A percentile compares a stretch with the other conserved stretches of the same genome.
Conservation (phyloP, 1,139 yeast species). For the Yamadazyma spencermartinsiae region DNA sequence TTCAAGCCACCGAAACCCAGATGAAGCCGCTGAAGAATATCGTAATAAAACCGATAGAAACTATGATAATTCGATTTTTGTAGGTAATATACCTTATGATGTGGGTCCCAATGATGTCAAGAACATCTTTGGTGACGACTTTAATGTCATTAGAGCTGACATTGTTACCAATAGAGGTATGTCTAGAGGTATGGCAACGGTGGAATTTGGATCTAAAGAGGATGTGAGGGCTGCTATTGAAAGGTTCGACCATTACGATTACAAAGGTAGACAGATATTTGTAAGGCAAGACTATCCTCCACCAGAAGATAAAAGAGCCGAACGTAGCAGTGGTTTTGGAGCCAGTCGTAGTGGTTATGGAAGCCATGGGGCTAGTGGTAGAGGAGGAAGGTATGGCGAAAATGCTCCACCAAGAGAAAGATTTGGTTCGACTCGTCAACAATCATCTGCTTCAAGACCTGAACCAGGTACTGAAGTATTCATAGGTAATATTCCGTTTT, state of each 20-base stretch:
- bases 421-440: constrained; percentile 12
- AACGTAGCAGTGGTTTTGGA: constrained; percentile 2
- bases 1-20: constrained; percentile 21
- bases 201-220: constrained; percentile 69
- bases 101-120: constrained; percentile 60
- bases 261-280: constrained; percentile 80
- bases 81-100: constrained; percentile 73
- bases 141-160: constrained; percentile 81
- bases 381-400: constrained; percentile 13
- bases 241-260: constrained; percentile 64
- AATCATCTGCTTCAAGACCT: constrained; percentile 9
- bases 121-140: constrained; percentile 60
- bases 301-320: constrained; percentile 47
- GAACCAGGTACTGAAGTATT: constrained; percentile 68
- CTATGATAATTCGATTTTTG: constrained; percentile 67
- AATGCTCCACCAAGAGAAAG: constrained; percentile 19
- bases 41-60: constrained; percentile 56
- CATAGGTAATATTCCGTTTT: constrained; percentile 80
- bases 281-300: constrained; percentile 91
- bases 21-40: constrained; percentile 31
- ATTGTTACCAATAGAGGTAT: constrained; percentile 82
- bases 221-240: constrained; percentile 78
- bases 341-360: constrained; percentile 12
- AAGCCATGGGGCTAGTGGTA: constrained; percentile 8
- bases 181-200: constrained; percentile 91